Percentiles rank a stretch among this genome's conserved stretches.
These are phyloP conservation scores for Linaria vulgaris DNA, from an alignment of 257 asterid genomes.

Conservation along the genomic window DNA sequence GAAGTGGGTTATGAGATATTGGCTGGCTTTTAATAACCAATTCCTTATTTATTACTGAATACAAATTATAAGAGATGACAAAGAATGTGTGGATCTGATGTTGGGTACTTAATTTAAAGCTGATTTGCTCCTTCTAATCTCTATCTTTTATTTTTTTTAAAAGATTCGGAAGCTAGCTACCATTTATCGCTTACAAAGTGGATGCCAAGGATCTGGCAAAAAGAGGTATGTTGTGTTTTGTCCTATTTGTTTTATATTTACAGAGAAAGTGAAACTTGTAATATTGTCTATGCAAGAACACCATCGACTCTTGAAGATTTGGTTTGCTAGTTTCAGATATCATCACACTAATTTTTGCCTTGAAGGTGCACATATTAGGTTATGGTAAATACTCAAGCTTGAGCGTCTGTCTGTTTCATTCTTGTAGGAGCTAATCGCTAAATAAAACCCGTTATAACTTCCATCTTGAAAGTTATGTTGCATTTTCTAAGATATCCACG, in stretches of 20 bases:
- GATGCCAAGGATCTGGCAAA: slow-evolving; percentile 81
- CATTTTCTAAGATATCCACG: no score
- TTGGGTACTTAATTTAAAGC: background rate
- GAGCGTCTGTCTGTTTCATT: no score
- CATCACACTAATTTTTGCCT: no score
- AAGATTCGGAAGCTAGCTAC: slow-evolving; percentile 82
- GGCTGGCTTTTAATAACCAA: background rate
- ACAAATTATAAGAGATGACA: slow-evolving; percentile 2
- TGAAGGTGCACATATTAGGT: no score
- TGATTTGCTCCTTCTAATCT: slow-evolving; percentile 1
- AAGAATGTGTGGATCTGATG: background rate
- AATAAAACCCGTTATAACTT: no score
- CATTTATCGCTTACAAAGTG: slow-evolving; percentile 71
- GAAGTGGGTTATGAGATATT: background rate
- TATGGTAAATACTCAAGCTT: no score
- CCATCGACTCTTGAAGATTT: no score
- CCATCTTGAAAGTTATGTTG: no score
- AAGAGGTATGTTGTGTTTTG: slow-evolving; percentile 56
- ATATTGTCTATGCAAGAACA: no score
- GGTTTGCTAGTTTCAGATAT: no score
- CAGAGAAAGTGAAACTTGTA: no score
- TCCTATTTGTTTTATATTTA: slow-evolving; percentile 2
- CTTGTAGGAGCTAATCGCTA: no score
- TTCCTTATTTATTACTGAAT: background rate
- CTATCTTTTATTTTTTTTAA: slow-evolving; percentile 12